Base-by-base conservation (phyloP, 352 stramenopile genomes). In the Phytophthora colocasiae region DNA sequence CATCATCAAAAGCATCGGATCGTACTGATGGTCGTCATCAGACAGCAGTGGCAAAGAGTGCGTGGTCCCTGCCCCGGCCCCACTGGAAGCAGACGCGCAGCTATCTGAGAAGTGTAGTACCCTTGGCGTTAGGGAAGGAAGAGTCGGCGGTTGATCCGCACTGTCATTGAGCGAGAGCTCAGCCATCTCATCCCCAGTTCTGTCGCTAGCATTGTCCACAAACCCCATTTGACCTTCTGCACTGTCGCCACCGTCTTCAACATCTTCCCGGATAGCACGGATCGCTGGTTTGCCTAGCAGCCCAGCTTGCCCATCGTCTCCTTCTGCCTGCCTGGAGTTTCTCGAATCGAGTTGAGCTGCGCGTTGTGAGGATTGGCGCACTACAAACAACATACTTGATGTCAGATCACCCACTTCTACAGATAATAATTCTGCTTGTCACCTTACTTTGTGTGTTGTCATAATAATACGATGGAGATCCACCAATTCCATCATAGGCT, bases 1-100 rank as follows among this genome's bases (percentile, higher is more conserved):
- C 78, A 89, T 90, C 88, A 96, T 96, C 36, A 96, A 58, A 57
- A 90, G 83, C 46, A 81, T 72, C 36, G 88, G 86, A 38, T 95
- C 80, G 17, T 87, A 75, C 15, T 45, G 29, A 6, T 36, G 31
- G 31, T 76, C 63, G 12, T 61, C 43, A 17, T 34, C 27, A 1
- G 19, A 24, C 10, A 48, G 22, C 0, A 27, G 48, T n/a, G 46
- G 49, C 9, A 15, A 8, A 24, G 26, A 48, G 26, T 36, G 17
- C 14, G 41, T 36, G 11, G 3, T 51, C 41, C 31, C 22, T 12
- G 11, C 19, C 11, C 11, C 19, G 34, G 24, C 12, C 17, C 11
- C 49, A 32, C n/a, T 8, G 3, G 34, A 36, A n/a, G 32, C 34
- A 55, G 24, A 51, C 36, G 31, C 32, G 14, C 6, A 45, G 17